Evolutionary conservation across 1,139 yeast genomes (phyloP), one percentile per base, ranked within the genome.

Genomic region (Petasospora rhodanensis): DNA sequence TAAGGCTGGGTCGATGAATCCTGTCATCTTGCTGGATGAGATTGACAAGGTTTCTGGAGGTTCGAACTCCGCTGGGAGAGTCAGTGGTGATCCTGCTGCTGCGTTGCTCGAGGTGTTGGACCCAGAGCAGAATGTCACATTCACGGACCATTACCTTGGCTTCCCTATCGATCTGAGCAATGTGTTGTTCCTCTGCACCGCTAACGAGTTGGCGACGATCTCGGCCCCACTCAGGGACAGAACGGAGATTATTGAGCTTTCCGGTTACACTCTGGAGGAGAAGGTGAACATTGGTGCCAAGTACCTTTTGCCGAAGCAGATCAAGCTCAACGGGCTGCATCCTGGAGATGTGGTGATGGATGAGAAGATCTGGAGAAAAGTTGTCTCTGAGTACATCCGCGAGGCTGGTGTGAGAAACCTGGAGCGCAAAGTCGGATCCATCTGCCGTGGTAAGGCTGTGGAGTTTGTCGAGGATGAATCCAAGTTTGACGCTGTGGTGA

Each of bases 71-170:
- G 72, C 62, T 4, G 66, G 66, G 23, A 66, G 69, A 40, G 59
- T 70, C 31, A 84, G 82, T 48, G 96, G 96, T 3, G 95, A 87
- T 52, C 96, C 96, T 1, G 80, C 91, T 11, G 95, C 95, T 21
- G 96, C 96, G 0, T 65, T 87, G 51, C 66, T 87, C 40, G 96
- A 87, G 54, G 93, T 87, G 0, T 68, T 87, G 46, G 96, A 87
- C 51, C 96, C 96, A 0, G 96, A 87, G 55, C 96, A 87, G 55
- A 87, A 87, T 56, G 63, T 66, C 28, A 69, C 74, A 18, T 87
- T 86, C 59, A 77, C 74, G 28, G 96, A 87, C 56, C 95, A 86
- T 52, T 87, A 85, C 54, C 62, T 87, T 40, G 94, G 94, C 11
- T 83, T 87, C 57, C 95, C 96, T 0, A 70, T 86, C 21, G 96